Evolutionary conservation across 106 monocot genomes (phyloP), one percentile per base, ranked within the genome.

Genomic region (Dactylorhiza incarnata): DNA sequence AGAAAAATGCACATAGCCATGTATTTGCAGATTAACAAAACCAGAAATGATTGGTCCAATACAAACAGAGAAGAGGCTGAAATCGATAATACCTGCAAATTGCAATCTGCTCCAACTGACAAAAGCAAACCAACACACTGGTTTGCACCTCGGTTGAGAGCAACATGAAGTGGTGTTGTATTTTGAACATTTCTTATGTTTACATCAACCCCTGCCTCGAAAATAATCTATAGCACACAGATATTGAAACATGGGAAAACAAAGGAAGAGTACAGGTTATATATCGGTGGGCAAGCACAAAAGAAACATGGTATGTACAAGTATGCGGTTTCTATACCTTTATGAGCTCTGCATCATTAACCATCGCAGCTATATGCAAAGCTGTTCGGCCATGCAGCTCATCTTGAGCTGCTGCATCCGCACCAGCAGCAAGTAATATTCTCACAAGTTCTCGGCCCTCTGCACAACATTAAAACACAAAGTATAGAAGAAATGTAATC

Each of bases 391-490:
- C 91, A 84, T 94, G 85, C 68, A 74, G 68, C 72, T 87, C 89
- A 85, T 99, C 91, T 88, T 94, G 91, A 19, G 91, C 86, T 67
- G 85, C 86, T 65, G 99, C 85, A 90, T 99, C 94, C 71, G 94
- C 99, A 75, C 99, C 99, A 82, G 94, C 89, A 78, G 83, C 78
- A 63, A 99, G 94, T 83, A 99, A 76, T 88, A 87, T 73, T 73
- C 76, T 89, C 74, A 99, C 99, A 75, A 99, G 79, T 83, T 99
- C 99, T 75, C 99, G 82, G 25, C 94, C 89, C 86, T 91, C 99
- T 99, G 82, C 76, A 48, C 4, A 65, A 61, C 4, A 70, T 68
- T 25, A 81, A 37, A 71, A 45, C 66, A 48, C 11, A 73, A 10
- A 22, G 46, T 29, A 78, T 65, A 77, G 19, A 19, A 73, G 16